A percentile compares a stretch with the other conserved stretches of the same genome.
These are phyloP conservation scores for Cercospora sp. DNA, from an alignment of 2,329 filamentous ascomycete genomes.

Conservation along the genomic window DNA sequence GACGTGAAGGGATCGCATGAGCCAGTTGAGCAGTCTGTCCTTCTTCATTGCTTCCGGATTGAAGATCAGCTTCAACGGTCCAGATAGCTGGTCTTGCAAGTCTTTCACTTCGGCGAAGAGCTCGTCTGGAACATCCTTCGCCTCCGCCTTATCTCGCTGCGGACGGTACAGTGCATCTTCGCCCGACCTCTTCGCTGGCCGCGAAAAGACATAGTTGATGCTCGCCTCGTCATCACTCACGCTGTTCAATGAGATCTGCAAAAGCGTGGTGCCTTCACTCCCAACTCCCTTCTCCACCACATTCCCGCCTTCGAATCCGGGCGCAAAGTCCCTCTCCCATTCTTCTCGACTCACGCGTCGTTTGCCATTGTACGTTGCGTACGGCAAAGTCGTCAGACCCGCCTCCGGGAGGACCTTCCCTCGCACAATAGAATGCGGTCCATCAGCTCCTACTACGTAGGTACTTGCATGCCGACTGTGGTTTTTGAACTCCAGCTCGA, in stretches of 20 bases:
- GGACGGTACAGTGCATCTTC: slow-evolving; percentile 41
- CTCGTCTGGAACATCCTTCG: slow-evolving; percentile 39
- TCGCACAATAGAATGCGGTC: slow-evolving; percentile 41
- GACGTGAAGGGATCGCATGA: slow-evolving; percentile 42
- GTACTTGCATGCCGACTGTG: slow-evolving; percentile 14
- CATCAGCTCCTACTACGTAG: slow-evolving; percentile 42
- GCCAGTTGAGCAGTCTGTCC: slow-evolving; percentile 44
- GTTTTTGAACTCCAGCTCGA: slow-evolving; percentile 9
- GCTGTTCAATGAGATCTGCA: slow-evolving; percentile 41
- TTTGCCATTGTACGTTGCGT: slow-evolving; percentile 41
- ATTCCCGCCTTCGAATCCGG: slow-evolving; percentile 26
- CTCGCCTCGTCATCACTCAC: slow-evolving; percentile 30
- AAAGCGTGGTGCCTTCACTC: slow-evolving; percentile 20
- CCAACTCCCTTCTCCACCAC: slow-evolving; percentile 31
- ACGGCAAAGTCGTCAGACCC: slow-evolving; percentile 40
- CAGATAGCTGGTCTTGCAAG: slow-evolving; percentile 30
- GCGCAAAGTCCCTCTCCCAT: slow-evolving; percentile 19
- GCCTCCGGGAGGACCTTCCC: slow-evolving; percentile 31
- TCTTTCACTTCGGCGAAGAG: slow-evolving; percentile 40
- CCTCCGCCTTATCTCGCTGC: slow-evolving; percentile 35
- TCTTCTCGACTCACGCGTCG: slow-evolving; percentile 27
- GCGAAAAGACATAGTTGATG: slow-evolving; percentile 45
- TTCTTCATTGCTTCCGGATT: slow-evolving; percentile 34
- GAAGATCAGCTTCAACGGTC: slow-evolving; percentile 40
- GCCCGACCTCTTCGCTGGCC: slow-evolving; percentile 31